A percentile compares a stretch with the other conserved stretches of the same genome.
phyloP scores from a whole-genome alignment of 1,139 yeast genomes.

The Pneumocystis oryctolagi region DNA sequence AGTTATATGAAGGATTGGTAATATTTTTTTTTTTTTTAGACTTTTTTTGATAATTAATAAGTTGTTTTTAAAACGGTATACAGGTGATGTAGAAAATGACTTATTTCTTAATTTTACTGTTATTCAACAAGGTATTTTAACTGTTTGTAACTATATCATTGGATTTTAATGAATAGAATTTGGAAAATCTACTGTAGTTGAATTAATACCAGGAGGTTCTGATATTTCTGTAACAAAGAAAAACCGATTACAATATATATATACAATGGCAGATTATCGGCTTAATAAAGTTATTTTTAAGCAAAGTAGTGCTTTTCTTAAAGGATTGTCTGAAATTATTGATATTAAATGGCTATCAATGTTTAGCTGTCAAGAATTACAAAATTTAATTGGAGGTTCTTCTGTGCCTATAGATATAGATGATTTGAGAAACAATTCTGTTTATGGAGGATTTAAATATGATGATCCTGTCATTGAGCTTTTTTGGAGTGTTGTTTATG shows the following conservation, averaged over 20 bases:
- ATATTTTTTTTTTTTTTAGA: neutral
- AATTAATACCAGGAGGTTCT: conserved; percentile 49
- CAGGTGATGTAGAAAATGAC: conserved; percentile 39
- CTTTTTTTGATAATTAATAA: neutral
- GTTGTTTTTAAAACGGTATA: conserved; percentile 40
- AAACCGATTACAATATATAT: conserved; percentile 61
- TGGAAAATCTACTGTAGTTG: conserved; percentile 32
- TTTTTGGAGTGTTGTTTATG: conserved; percentile 67
- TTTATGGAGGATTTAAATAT: conserved; percentile 50
- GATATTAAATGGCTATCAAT: conserved; percentile 62
- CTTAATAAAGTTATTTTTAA: conserved; percentile 46
- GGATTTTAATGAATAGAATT: neutral
- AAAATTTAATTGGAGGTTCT: conserved; percentile 75
- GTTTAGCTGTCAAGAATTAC: conserved; percentile 74
- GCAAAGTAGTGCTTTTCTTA: conserved; percentile 51
- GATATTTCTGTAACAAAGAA: conserved; percentile 38
- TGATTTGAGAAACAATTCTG: conserved; percentile 48
- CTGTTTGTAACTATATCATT: conserved; percentile 17
- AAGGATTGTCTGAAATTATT: conserved; percentile 56
- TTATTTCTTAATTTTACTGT: conserved; percentile 56
- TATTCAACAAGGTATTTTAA: conserved; percentile 24
- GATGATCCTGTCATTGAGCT: conserved; percentile 36
- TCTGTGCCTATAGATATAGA: conserved; percentile 49
- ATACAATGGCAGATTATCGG: conserved; percentile 64
- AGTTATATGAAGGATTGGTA: conserved; percentile 49